Conservation (phyloP, 768 basidiomycete species). For the Trametes cinnabarina region DNA sequence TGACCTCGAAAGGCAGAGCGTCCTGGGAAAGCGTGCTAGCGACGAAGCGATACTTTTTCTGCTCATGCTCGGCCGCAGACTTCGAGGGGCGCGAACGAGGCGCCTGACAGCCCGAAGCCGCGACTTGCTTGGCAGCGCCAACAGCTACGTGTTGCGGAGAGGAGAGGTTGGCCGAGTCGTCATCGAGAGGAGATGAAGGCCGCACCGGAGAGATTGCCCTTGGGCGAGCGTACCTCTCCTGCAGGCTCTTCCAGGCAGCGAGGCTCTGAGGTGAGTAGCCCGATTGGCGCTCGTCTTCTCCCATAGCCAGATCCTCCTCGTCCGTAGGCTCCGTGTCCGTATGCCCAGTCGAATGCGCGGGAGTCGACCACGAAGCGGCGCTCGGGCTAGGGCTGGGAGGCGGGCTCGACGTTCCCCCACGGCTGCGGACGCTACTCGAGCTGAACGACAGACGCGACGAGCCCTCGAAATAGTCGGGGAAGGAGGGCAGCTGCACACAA, state of each 20-base stretch:
- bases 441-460: conserved; percentile 1
- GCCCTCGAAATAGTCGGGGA: conserved; percentile 11
- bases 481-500: conserved; percentile 3
- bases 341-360: neutral
- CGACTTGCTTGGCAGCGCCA: neutral
- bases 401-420: conserved; percentile 3
- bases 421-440: neutral
- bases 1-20: neutral
- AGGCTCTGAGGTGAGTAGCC: neutral
- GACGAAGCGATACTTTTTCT: conserved; percentile 15
- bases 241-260: neutral
- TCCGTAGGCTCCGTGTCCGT: conserved; percentile 14
- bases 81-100: neutral
- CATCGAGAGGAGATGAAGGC: neutral
- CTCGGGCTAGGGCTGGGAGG: conserved; percentile 17
- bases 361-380: neutral
- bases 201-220: neutral
- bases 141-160: neutral
- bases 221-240: too few species aligned
- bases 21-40: conserved; percentile 5
- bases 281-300: neutral
- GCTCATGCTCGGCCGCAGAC: neutral
- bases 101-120: neutral
- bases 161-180: neutral
- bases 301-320: conserved; percentile 11